Evolutionary conservation across 1,139 yeast genomes (phyloP).

Genomic region (Taphrina pruni): DNA sequence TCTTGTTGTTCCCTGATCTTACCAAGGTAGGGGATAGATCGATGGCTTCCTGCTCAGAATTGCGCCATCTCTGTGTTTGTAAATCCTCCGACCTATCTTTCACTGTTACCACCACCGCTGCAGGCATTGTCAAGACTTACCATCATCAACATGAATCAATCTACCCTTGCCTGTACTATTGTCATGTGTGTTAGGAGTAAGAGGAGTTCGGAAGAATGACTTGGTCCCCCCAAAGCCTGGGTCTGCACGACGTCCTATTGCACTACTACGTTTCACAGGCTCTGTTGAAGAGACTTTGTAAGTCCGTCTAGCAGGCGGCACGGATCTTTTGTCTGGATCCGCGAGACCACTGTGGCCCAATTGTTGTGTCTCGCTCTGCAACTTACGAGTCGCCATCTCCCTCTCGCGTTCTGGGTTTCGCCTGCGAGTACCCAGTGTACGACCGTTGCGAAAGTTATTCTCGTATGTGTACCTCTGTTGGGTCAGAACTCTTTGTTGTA

Average conservation of each 20-base stretch:
- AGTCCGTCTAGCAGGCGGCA: not conserved
- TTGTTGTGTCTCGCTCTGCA: not conserved
- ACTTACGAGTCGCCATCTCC: not conserved
- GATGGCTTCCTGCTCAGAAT: not conserved
- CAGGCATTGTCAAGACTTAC: not conserved
- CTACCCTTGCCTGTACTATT: slow-evolving; percentile 23
- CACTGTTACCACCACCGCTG: too few species aligned
- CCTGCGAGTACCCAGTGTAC: slow-evolving; percentile 1
- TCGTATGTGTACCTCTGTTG: slow-evolving; percentile 1
- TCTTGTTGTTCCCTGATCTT: not conserved
- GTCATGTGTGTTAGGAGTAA: slow-evolving; percentile 20
- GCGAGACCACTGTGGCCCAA: not conserved
- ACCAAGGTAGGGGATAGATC: not conserved
- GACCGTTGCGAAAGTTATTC: slow-evolving; percentile 1
- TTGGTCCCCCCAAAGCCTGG: not conserved
- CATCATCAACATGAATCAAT: not conserved
- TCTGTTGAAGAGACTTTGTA: not conserved
- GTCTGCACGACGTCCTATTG: not conserved
- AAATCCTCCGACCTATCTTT: too few species aligned
- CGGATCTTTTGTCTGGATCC: not conserved
- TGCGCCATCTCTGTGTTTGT: not conserved
- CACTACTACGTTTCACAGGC: not conserved
- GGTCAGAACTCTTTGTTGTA: not conserved
- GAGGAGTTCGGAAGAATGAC: slow-evolving; percentile 7
- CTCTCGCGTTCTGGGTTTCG: not conserved